These are phyloP conservation scores for Adansonia madagascariensis DNA, from an alignment of 441 rosid genomes.

Conservation along the genomic window DNA sequence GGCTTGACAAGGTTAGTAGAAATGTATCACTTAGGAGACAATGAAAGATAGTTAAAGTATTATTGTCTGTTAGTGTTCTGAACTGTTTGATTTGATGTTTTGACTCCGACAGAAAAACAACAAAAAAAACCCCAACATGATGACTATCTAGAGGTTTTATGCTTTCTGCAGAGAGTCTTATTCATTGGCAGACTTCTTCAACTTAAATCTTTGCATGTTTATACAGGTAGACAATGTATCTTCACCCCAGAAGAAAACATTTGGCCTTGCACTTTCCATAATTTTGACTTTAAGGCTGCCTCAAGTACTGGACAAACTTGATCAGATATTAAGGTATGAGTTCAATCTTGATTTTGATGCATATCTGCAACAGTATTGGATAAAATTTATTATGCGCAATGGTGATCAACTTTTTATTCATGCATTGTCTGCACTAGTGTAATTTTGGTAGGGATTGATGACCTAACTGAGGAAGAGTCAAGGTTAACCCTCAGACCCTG, in stretches of 20 bases:
- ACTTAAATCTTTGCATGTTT: slow-evolving; percentile 25
- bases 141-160: slow-evolving; percentile 3
- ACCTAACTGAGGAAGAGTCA: slow-evolving; percentile 73
- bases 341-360: slow-evolving; percentile 22
- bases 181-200: neutral
- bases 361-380: neutral
- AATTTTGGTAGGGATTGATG: slow-evolving; percentile 77
- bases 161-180: neutral
- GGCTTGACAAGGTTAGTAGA: slow-evolving; percentile 91
- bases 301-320: slow-evolving; percentile 92
- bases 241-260: slow-evolving; percentile 68
- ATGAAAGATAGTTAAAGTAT: slow-evolving; percentile 1
- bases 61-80: neutral
- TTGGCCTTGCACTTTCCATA: slow-evolving; percentile 86
- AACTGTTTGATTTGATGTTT: neutral
- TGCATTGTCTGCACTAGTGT: slow-evolving; percentile 83
- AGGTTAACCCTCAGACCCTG: slow-evolving; percentile 47
- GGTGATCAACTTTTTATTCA: slow-evolving; percentile 19
- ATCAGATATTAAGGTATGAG: slow-evolving; percentile 79
- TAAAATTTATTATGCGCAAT: slow-evolving; percentile 1
- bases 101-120: neutral
- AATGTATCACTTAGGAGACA: slow-evolving; percentile 6
- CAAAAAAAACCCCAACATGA: neutral
- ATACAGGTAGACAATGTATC: slow-evolving; percentile 80
- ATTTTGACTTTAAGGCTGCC: slow-evolving; percentile 87